A percentile compares a stretch with the other conserved stretches of the same genome.
Evolutionary conservation across 1,284 basidiomycete genomes (phyloP).

Genomic region (Salmacisia buchloeana): DNA sequence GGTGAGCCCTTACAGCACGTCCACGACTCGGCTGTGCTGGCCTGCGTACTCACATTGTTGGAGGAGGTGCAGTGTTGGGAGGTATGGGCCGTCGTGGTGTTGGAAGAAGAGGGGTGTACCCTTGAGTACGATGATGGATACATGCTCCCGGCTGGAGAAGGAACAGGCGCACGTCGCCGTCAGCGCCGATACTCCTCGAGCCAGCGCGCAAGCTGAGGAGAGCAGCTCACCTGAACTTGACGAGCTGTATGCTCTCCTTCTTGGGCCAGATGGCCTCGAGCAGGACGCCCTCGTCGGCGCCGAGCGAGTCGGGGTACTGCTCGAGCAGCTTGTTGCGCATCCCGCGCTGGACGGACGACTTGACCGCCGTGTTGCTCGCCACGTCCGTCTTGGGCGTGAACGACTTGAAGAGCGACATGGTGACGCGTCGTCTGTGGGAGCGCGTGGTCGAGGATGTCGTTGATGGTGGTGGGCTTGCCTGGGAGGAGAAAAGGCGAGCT

Average conservation of each 20-base stretch:
- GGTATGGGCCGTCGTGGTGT: conserved; percentile 88
- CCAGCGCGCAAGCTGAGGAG: too few relatives aligned
- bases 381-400: conserved; percentile 67
- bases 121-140: conserved; percentile 83
- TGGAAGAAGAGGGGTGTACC: conserved; percentile 89
- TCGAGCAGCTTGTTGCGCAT: conserved; percentile 75
- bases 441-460: not conserved
- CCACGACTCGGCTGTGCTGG: not conserved
- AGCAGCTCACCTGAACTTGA: conserved; percentile 74
- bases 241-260: conserved; percentile 85
- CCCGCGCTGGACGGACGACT: conserved; percentile 84
- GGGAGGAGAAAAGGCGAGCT: not conserved
- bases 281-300: conserved; percentile 57
- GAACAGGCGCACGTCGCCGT: not conserved
- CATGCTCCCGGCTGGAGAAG: conserved; percentile 75
- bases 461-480: not conserved
- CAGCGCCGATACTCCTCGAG: conserved; percentile 5
- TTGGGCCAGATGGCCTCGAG: conserved; percentile 96
- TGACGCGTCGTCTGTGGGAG: too few relatives aligned
- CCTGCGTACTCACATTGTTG: conserved; percentile 63
- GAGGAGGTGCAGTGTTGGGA: conserved; percentile 77
- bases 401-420: conserved; percentile 49
- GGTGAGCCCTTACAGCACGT: not conserved
- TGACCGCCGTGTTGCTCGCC: conserved; percentile 84
- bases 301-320: conserved; percentile 64